phyloP scores from a whole-genome alignment of 2,329 filamentous ascomycete species.

The Amauroascus verrucosus region DNA sequence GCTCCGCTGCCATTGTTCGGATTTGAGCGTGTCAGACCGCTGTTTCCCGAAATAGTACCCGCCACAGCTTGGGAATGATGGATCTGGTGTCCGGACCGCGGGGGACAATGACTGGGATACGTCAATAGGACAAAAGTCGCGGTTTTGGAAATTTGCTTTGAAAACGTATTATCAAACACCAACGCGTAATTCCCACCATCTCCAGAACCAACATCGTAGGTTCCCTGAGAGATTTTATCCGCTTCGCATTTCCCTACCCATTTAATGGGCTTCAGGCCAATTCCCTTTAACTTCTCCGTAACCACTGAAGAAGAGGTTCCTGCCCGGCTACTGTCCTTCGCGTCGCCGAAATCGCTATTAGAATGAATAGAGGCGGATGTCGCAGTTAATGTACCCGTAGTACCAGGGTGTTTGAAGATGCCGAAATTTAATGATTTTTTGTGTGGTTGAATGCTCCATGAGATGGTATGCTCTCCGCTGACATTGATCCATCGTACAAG shows the following conservation, averaged over 20 bases:
- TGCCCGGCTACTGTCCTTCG: constrained; percentile 25
- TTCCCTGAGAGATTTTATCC: constrained; percentile 87
- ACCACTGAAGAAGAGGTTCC: constrained; percentile 56
- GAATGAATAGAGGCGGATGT: constrained; percentile 19
- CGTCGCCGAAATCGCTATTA: constrained; percentile 27
- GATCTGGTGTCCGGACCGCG: constrained; percentile 36
- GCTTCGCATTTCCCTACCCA: constrained; percentile 96
- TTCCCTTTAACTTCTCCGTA: constrained; percentile 52
- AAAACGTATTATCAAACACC: constrained; percentile 98
- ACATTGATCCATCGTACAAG: constrained; percentile 96
- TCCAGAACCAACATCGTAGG: constrained; percentile 62
- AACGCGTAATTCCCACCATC: constrained; percentile 90
- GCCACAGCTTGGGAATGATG: constrained; percentile 46
- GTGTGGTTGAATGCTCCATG: constrained; percentile 94
- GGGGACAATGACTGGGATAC: constrained; percentile 63
- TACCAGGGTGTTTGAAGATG: constrained; percentile 91
- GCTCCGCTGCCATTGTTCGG: constrained; percentile 34
- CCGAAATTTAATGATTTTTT: constrained; percentile 99
- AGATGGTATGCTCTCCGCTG: constrained; percentile 80
- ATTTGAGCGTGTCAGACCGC: constrained; percentile 21
- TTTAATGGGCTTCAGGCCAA: constrained; percentile 52
- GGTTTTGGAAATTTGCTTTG: constrained; percentile 86
- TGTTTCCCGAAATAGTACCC: constrained; percentile 11
- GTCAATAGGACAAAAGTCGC: constrained; percentile 91
- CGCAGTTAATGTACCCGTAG: constrained; percentile 40